phyloP scores from a whole-genome alignment of 305 asterid species.

The Nicotiana rustica region DNA sequence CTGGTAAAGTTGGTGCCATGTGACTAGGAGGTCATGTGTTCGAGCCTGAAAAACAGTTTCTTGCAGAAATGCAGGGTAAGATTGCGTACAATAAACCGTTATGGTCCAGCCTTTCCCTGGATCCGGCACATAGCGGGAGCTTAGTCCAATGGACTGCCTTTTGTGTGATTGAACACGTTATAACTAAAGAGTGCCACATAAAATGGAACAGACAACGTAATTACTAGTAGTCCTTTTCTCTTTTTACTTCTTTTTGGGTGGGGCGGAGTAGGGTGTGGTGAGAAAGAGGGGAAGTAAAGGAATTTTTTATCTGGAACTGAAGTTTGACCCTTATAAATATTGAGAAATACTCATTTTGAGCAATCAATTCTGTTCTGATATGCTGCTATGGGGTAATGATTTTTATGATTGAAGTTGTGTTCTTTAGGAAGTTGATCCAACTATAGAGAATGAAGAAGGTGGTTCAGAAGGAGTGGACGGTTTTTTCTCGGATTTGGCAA shows the following conservation, averaged over 20 bases:
- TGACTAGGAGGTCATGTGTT: no score
- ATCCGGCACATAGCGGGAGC: no score
- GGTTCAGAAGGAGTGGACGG: slow-evolving; percentile 77
- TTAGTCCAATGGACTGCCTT: no score
- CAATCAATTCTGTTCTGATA: slow-evolving; percentile 13
- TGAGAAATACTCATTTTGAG: not conserved
- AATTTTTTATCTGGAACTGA: not conserved
- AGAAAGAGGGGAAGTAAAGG: not conserved
- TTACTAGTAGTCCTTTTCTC: no score
- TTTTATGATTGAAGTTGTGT: slow-evolving; percentile 24
- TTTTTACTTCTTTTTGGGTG: not conserved
- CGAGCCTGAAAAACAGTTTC: no score
- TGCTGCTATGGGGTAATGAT: slow-evolving; percentile 22
- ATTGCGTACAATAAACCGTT: no score
- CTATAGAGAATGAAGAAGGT: slow-evolving; percentile 71
- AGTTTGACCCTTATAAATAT: not conserved
- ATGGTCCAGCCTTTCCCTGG: no score
- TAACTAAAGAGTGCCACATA: no score
- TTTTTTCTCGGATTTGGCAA: slow-evolving; percentile 79
- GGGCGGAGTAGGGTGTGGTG: not conserved
- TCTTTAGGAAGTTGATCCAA: slow-evolving; percentile 91
- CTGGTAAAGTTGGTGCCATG: no score
- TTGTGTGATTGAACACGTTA: no score
- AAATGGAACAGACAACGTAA: no score
- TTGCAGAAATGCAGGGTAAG: no score